A percentile compares a stretch with the other conserved stretches of the same genome.
phyloP scores from a whole-genome alignment of 2,329 filamentous ascomycete genomes.

The Dactylella cylindrospora region DNA sequence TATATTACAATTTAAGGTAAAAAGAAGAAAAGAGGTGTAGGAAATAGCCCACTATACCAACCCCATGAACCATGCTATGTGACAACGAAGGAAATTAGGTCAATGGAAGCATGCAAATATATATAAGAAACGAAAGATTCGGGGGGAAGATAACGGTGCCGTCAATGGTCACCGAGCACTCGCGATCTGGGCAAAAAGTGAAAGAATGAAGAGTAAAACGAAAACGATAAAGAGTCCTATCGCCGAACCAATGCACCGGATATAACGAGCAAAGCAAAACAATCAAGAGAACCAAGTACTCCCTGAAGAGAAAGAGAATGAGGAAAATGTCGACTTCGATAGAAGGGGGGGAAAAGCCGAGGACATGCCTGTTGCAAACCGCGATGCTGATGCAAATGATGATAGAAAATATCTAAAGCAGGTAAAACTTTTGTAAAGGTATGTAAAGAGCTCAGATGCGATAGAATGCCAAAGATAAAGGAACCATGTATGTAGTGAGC shows the following conservation, averaged over 20 bases:
- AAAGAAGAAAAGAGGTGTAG: background rate
- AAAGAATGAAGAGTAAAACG: slow-evolving; percentile 8
- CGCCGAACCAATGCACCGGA: slow-evolving; percentile 43
- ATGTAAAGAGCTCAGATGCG: background rate
- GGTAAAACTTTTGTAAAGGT: slow-evolving; percentile 21
- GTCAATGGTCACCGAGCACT: slow-evolving; percentile 25
- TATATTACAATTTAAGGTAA: slow-evolving; percentile 31
- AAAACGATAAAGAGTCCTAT: slow-evolving; percentile 31
- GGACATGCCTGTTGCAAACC: slow-evolving; percentile 16
- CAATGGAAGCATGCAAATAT: background rate
- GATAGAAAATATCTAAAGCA: slow-evolving; percentile 13
- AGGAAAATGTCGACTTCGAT: background rate
- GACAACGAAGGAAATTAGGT: slow-evolving; percentile 6
- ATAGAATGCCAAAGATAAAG: background rate
- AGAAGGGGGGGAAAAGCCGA: background rate
- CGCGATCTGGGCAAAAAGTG: slow-evolving; percentile 14
- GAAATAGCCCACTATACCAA: slow-evolving; percentile 21
- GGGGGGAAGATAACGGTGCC: slow-evolving; percentile 10
- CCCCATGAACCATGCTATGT: background rate
- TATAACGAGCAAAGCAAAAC: slow-evolving; percentile 21
- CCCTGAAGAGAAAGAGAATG: slow-evolving; percentile 17
- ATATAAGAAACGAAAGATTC: too few species aligned
- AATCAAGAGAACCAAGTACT: slow-evolving; percentile 40
- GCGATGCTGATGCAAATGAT: slow-evolving; percentile 33
- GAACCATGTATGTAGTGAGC: too few species aligned